Conservation (phyloP, 139 green algal species). For the Tetraselmis chui region DNA sequence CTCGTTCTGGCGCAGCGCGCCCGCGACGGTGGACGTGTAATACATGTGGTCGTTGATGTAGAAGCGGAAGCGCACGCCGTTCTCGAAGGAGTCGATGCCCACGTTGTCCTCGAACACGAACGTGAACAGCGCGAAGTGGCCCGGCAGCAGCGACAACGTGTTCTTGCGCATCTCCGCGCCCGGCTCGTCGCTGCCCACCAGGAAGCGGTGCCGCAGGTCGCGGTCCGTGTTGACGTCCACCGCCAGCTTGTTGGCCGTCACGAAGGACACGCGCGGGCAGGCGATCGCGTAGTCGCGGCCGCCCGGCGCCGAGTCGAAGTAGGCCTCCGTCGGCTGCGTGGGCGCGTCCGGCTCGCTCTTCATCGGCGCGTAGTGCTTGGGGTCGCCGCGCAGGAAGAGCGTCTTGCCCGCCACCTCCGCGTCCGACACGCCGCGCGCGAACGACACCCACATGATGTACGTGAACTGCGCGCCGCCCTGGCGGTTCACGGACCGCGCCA, state of each 20-base stretch:
- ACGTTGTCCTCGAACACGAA: conserved; percentile 23
- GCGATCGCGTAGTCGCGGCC: neutral
- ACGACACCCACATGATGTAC: neutral
- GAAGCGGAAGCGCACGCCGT: conserved; percentile 10
- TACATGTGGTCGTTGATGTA: conserved; percentile 19
- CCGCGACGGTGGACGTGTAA: neutral
- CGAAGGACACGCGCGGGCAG: neutral
- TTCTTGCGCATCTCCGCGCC: neutral
- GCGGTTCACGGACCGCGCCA: neutral
- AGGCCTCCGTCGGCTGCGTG: neutral
- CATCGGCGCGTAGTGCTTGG: neutral
- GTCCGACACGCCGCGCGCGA: neutral
- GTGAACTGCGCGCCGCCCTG: neutral
- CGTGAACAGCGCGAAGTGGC: conserved; percentile 9
- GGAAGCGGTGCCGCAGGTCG: neutral
- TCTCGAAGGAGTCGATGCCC: conserved; percentile 15
- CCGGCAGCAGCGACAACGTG: conserved; percentile 9
- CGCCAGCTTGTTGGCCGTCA: neutral
- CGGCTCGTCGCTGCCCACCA: neutral
- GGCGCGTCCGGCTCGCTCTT: neutral
- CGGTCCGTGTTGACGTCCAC: neutral
- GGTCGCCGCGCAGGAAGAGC: neutral
- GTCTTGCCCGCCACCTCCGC: neutral
- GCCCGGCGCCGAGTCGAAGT: neutral
- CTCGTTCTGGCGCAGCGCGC: neutral